Percentiles rank a stretch among this genome's conserved stretches.
These are phyloP conservation scores for Kalmanozyma brasiliensis DNA, from an alignment of 1,284 basidiomycete species.

Conservation along the genomic window DNA sequence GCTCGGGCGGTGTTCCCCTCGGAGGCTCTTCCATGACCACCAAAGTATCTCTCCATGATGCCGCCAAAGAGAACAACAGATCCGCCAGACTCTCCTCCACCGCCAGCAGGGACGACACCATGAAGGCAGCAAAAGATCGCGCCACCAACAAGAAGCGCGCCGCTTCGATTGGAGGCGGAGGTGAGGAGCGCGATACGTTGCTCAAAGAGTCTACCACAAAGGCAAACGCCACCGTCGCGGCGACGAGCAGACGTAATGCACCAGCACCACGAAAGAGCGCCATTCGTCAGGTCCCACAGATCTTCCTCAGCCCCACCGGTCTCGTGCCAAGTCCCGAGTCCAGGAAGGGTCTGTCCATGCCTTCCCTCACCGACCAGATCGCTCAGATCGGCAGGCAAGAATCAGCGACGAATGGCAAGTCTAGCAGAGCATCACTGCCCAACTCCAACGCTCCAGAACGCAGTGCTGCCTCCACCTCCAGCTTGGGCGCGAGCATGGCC, in stretches of 20 bases:
- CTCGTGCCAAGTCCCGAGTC: slow-evolving; percentile 55
- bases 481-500: slow-evolving; percentile 6
- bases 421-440: slow-evolving; percentile 29
- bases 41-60: slow-evolving; percentile 16
- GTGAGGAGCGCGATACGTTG: slow-evolving; percentile 38
- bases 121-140: slow-evolving; percentile 35
- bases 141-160: slow-evolving; percentile 43
- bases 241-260: slow-evolving; percentile 47
- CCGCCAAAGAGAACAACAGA: slow-evolving; percentile 41
- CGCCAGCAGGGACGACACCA: slow-evolving; percentile 33
- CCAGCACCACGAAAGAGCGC: slow-evolving; percentile 58
- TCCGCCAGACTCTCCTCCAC: slow-evolving; percentile 26
- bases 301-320: slow-evolving; percentile 58
- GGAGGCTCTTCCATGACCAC: slow-evolving; percentile 49
- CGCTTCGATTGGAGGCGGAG: slow-evolving; percentile 44
- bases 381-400: slow-evolving; percentile 37
- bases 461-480: background rate
- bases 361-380: slow-evolving; percentile 40
- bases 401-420: slow-evolving; percentile 5
- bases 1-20: slow-evolving; percentile 38
- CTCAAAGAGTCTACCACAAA: slow-evolving; percentile 37
- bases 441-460: slow-evolving; percentile 8
- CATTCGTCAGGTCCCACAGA: slow-evolving; percentile 56
- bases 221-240: slow-evolving; percentile 16
- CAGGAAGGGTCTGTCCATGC: slow-evolving; percentile 35